Evolutionary conservation across 1,139 yeast genomes (phyloP), one percentile per base, ranked within the genome.

Genomic region (Saccharomycopsis hybrid): DNA sequence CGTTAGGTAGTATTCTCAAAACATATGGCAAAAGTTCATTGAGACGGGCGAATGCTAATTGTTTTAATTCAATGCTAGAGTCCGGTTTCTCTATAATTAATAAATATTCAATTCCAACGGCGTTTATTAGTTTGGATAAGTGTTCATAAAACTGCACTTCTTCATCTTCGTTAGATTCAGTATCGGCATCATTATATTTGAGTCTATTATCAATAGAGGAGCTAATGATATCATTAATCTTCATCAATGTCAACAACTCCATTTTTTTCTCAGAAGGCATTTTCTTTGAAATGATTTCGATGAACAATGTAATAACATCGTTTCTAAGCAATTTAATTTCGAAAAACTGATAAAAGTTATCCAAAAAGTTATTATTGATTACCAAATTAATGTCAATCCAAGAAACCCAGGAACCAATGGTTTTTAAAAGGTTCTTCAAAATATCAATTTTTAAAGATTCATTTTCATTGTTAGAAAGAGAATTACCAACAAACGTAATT

Each of bases 311-410:
- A 50, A 94, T 82, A 44, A 95, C 82, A 18, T 79, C 72, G 45
- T 77, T 71, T 56, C 85, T 76, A 24, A 61, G 62, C 33, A 57
- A 58, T 28, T 76, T 71, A 18, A 64, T 64, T 41, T 73, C 76
- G 56, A 90, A 72, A 60, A 78, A 83, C 53, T 76, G 78, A 58
- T 82, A 81, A 43, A 94, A 75, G 46, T 78, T 65, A 46, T 73
- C 71, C 58, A 89, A 73, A 60, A 80, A 84, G 42, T 78, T 78
- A 25, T 82, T 77, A 48, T 81, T 80, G 36, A 90, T 78, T 54
- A 94, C 82, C 55, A 92, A 70, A 32, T 82, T 73, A 55, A 92
- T 86, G 61, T 94, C 98, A 66, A 92, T 88, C 99, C 99, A 94
- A 32, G 90, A 83, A 31, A 89, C 86, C 74, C 86, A 94, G 27